phyloP scores from a whole-genome alignment of 495 filamentous ascomycete species.

The Neurospora sp. region DNA sequence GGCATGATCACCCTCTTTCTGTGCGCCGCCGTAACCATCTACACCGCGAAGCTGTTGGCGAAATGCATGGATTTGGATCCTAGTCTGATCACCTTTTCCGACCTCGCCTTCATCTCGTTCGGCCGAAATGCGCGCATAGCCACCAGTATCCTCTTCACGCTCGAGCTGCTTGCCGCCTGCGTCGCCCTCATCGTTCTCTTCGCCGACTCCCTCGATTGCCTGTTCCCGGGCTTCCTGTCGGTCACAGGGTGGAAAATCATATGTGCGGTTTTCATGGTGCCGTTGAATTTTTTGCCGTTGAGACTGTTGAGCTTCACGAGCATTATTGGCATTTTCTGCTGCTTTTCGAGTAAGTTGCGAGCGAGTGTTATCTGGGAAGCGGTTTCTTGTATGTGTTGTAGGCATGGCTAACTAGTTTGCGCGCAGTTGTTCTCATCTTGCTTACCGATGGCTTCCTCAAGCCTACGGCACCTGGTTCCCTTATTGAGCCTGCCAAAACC shows the following conservation, averaged over 20 bases:
- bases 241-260: constrained; percentile 76
- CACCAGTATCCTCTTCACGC: constrained; percentile 74
- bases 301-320: constrained; percentile 81
- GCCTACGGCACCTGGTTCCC: constrained; percentile 66
- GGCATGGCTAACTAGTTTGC: constrained; percentile 7
- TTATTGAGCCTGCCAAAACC: constrained; percentile 71
- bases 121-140: constrained; percentile 71
- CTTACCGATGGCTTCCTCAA: constrained; percentile 82
- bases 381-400: background rate
- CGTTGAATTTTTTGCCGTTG: constrained; percentile 78
- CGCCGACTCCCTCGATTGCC: constrained; percentile 70
- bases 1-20: constrained; percentile 67
- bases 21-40: constrained; percentile 64
- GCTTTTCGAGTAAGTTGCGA: constrained; percentile 63
- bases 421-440: constrained; percentile 65
- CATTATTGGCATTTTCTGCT: constrained; percentile 80
- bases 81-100: constrained; percentile 74
- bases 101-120: constrained; percentile 87
- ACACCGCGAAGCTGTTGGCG: constrained; percentile 78
- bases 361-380: background rate
- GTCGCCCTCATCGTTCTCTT: constrained; percentile 91
- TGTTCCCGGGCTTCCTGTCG: constrained; percentile 61
- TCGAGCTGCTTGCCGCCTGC: constrained; percentile 82
- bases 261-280: constrained; percentile 70
- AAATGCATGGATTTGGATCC: constrained; percentile 81